These are phyloP conservation scores for Eucalyptus polyanthemos DNA, from an alignment of 345 rosid genomes.

Conservation along the genomic window DNA sequence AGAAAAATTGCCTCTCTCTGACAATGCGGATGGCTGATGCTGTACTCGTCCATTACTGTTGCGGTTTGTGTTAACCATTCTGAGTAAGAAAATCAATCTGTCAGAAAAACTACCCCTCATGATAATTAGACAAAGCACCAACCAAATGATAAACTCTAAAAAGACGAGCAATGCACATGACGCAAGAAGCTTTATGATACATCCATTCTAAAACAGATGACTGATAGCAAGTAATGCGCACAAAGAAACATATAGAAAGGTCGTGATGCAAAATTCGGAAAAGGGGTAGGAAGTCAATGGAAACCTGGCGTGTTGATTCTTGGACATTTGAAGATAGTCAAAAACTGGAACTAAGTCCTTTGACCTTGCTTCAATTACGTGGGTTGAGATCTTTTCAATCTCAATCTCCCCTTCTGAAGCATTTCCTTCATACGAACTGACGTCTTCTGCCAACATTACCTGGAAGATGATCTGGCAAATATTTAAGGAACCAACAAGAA, in stretches of 20 bases:
- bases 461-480: conserved; percentile 52
- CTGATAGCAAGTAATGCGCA: not conserved
- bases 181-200: not conserved
- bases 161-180: not conserved
- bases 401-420: conserved; percentile 52
- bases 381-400: conserved; percentile 49
- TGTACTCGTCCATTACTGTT: conserved; percentile 7
- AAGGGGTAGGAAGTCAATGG: not conserved
- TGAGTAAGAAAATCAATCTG: not conserved
- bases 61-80: conserved; percentile 16
- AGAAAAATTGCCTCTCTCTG: conserved; percentile 20
- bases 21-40: conserved; percentile 15
- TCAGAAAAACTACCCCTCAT: not conserved
- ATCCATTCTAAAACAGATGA: not conserved
- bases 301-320: conserved; percentile 30
- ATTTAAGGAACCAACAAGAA: not conserved
- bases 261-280: not conserved
- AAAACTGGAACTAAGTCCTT: conserved; percentile 60
- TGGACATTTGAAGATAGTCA: conserved; percentile 34
- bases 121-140: not conserved
- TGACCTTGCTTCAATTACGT: conserved; percentile 51
- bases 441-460: conserved; percentile 19
- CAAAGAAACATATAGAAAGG: not conserved
- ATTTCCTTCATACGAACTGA: conserved; percentile 17
- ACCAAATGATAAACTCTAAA: not conserved